A percentile compares a stretch with the other conserved stretches of the same genome.
Conservation (phyloP, 345 rosid genomes). For the Trapa incisa region DNA sequence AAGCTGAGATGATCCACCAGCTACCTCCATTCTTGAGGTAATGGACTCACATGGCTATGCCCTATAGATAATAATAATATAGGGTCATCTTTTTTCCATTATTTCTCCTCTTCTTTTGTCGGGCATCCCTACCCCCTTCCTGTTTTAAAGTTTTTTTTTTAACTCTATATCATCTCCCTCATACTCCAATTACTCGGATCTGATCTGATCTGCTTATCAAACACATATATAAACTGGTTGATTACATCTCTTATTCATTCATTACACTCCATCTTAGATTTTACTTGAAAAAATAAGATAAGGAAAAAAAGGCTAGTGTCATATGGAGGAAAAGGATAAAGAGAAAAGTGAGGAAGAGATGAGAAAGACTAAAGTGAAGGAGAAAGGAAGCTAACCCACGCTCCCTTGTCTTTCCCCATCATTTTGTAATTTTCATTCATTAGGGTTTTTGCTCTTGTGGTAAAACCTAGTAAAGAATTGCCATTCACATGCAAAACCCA, state of each 20-base stretch:
- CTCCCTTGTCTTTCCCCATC: background rate
- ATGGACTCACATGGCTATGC: background rate
- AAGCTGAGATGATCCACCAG: conserved; percentile 3
- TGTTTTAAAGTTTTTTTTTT: no score
- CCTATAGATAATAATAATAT: background rate
- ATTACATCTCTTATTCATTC: background rate
- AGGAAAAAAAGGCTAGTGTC: background rate
- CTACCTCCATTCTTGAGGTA: background rate
- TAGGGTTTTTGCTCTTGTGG: no score
- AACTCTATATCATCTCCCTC: no score
- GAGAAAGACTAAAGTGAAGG: background rate
- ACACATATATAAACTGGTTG: no score
- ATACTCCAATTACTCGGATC: no score
- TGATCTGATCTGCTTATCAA: no score
- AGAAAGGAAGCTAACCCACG: background rate
- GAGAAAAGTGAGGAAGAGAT: conserved; percentile 1
- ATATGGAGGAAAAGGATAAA: conserved; percentile 1
- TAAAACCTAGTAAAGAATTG: no score
- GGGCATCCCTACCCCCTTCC: no score
- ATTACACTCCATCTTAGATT: background rate
- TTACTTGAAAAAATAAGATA: no score
- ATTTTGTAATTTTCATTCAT: background rate
- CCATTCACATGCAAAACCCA: no score
- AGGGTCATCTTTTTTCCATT: no score
- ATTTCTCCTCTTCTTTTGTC: no score